Evolutionary conservation across 179 eudicot species (phyloP).

Genomic region (Silene vulgaris): DNA sequence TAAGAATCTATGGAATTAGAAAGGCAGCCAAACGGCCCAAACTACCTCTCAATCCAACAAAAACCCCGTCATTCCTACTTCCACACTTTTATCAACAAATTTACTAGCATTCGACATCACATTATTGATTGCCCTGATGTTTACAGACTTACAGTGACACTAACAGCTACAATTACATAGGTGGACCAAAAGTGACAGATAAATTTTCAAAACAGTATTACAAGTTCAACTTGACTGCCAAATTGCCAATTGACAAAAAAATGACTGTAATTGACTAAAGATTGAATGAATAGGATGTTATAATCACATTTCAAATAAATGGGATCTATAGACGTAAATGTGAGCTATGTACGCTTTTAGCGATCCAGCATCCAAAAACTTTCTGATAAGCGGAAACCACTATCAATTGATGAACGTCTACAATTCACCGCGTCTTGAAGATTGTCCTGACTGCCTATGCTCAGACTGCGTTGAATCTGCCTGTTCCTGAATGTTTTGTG

Average conservation of each 20-base stretch:
- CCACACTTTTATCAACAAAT: neutral
- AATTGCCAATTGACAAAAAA: slow-evolving; percentile 5
- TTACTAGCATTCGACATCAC: neutral
- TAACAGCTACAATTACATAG: neutral
- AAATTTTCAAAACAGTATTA: neutral
- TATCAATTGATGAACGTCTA: neutral
- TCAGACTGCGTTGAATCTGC: slow-evolving; percentile 13
- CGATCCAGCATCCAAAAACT: neutral
- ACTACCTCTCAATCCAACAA: no score
- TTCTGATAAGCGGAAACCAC: neutral
- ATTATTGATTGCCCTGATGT: no score
- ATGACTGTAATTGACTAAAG: slow-evolving; percentile 15
- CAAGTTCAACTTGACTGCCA: neutral
- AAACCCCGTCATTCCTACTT: neutral
- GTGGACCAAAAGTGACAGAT: neutral
- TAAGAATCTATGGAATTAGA: no score
- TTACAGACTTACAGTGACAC: neutral
- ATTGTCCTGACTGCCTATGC: slow-evolving; percentile 10
- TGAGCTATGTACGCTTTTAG: slow-evolving; percentile 9
- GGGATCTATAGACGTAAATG: slow-evolving; percentile 5
- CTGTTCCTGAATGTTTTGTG: slow-evolving; percentile 18
- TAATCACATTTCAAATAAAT: slow-evolving; percentile 15
- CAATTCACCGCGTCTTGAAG: slow-evolving; percentile 16
- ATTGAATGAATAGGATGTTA: slow-evolving; percentile 28
- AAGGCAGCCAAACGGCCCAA: no score